Conservation (phyloP, 345 rosid genomes). For the Brassica cretica region DNA sequence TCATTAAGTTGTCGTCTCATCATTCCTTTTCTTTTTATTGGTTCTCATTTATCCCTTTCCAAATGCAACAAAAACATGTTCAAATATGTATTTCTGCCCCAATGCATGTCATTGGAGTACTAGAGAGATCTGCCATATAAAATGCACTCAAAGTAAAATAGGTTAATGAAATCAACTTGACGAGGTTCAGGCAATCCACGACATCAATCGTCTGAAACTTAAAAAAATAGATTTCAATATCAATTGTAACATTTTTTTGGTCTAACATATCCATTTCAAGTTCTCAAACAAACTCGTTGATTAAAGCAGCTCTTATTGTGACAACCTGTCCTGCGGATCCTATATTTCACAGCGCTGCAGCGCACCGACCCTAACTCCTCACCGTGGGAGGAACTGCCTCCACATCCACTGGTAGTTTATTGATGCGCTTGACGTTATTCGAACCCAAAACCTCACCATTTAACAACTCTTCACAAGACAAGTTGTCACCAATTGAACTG, state of each 20-base stretch:
- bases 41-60: neutral
- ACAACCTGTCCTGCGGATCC: no score
- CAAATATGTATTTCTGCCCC: neutral
- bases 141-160: neutral
- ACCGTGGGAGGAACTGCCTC: no score
- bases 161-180: neutral
- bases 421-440: no score
- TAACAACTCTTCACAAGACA: no score
- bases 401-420: no score
- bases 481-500: no score
- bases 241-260: neutral
- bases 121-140: neutral
- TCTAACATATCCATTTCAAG: neutral
- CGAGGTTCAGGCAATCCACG: neutral
- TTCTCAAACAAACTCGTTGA: neutral
- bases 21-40: constrained; percentile 7
- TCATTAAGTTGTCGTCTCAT: constrained; percentile 27
- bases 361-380: no score
- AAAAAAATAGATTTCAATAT: neutral
- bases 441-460: no score
- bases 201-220: neutral
- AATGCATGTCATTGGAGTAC: neutral
- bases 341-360: no score
- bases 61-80: neutral
- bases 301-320: neutral